Base-by-base conservation (phyloP, 768 basidiomycete species). In the Chiua virens region DNA sequence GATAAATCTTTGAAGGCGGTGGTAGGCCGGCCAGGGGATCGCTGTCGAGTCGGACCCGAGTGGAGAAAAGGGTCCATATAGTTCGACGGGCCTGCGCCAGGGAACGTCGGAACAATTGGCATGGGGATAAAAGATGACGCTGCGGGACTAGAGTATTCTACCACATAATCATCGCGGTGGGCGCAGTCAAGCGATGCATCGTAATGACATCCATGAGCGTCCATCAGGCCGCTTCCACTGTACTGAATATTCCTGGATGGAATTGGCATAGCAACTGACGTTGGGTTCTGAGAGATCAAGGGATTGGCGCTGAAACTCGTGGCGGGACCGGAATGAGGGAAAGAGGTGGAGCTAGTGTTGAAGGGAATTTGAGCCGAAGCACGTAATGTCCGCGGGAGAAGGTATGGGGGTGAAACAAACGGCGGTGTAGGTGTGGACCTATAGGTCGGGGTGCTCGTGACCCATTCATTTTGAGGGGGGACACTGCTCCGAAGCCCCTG, bases 81-180 rank as follows among this genome's bases (percentile, higher is more conserved):
- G 23, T 22, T 47, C 11, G 52, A 22, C 2, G 10, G 9, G 13
- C 32, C 48, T 39, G 38, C 17, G 20, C 21, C 35, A 21, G 25
- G 28, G 8, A 41, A 27, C 15, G 25, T 46, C 43, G 50, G 56
- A 36, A 42, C 18, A 32, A 49, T 50, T 20, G 59, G 45, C 50
- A 52, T 42, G 42, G 46, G 1, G 22, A 52, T 27, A 11, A 18
- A 20, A 18, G 45, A 25, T 36, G 53, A 42, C 18, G 40, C 30
- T 27, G 37, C 20, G 20, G 4, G 36, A 25, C 13, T 37, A 36
- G 37, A 21, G 22, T 42, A 18, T 7, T 23, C 36, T 4, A 21
- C 32, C 13, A 35, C 23, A 34, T 35, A 44, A 35, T 45, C 3
- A 21, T 40, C 45, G 8, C 15, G 32, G 32, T 36, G 27, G 20